Evolutionary conservation across 129 eudicot genomes (phyloP).

Genomic region (Smallanthus sonchifolius): DNA sequence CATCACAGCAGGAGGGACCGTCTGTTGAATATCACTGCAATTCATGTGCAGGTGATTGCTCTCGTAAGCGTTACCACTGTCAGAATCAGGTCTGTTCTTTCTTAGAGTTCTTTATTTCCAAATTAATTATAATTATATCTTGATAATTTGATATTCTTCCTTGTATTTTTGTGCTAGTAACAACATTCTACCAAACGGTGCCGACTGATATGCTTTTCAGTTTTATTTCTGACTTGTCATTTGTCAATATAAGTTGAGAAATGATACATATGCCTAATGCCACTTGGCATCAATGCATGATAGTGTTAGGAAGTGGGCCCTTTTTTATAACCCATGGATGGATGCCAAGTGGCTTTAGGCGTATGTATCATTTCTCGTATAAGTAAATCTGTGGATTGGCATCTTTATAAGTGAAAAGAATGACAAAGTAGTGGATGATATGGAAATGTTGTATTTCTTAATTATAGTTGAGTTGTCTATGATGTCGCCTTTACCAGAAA

Average conservation of each 20-base stretch:
- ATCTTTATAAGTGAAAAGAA: no score
- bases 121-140: background rate
- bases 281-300: background rate
- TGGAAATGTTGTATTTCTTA: no score
- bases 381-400: no score
- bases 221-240: background rate
- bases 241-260: background rate
- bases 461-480: no score
- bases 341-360: no score
- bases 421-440: no score
- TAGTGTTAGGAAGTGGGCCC: background rate
- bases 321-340: background rate
- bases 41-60: constrained; percentile 97
- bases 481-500: background rate
- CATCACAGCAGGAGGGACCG: constrained; percentile 75
- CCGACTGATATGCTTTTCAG: background rate
- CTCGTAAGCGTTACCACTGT: constrained; percentile 95
- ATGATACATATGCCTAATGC: background rate
- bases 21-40: constrained; percentile 95
- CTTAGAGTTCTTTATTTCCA: constrained; percentile 4
- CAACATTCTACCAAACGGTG: background rate
- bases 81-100: constrained; percentile 85
- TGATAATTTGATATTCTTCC: background rate
- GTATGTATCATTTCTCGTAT: no score
- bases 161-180: background rate